phyloP scores from a whole-genome alignment of 768 basidiomycete species.

The Chalciporus sphaerocephalus region DNA sequence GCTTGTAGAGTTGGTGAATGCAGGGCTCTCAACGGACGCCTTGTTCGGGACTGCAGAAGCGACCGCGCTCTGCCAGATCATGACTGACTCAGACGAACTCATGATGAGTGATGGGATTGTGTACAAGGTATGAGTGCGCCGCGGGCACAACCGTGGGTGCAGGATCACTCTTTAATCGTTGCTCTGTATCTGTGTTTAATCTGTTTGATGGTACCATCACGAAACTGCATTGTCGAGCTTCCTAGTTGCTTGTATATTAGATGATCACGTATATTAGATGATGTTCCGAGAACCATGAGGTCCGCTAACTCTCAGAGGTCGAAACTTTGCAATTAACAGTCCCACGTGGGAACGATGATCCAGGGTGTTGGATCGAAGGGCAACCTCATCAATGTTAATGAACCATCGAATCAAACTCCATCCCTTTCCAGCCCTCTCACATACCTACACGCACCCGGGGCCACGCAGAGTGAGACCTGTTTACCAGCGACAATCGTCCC shows the following conservation, averaged over 20 bases:
- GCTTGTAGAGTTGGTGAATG: conserved; percentile 72
- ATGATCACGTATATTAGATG: background rate
- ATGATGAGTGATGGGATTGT: conserved; percentile 86
- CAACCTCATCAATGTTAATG: background rate
- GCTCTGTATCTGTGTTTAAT: conserved; percentile 2
- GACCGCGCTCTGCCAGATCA: conserved; percentile 60
- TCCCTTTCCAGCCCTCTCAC: background rate
- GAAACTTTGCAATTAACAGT: background rate
- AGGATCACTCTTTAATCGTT: no score
- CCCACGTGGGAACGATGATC: background rate
- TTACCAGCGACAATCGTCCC: conserved; percentile 35
- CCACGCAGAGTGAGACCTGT: background rate
- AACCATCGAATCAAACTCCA: background rate
- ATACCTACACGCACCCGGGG: background rate
- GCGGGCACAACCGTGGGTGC: background rate
- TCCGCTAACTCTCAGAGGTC: background rate
- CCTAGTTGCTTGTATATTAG: background rate
- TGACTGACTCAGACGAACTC: conserved; percentile 70
- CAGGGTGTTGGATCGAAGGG: background rate
- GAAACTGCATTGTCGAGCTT: background rate
- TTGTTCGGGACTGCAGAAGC: conserved; percentile 85
- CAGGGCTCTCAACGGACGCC: conserved; percentile 59
- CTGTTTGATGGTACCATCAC: background rate
- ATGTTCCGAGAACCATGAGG: background rate
- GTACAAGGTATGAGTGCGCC: conserved; percentile 62